A percentile compares a stretch with the other conserved stretches of the same genome.
phyloP scores from a whole-genome alignment of 179 eudicot genomes.

The Amaranthus tricolor region DNA sequence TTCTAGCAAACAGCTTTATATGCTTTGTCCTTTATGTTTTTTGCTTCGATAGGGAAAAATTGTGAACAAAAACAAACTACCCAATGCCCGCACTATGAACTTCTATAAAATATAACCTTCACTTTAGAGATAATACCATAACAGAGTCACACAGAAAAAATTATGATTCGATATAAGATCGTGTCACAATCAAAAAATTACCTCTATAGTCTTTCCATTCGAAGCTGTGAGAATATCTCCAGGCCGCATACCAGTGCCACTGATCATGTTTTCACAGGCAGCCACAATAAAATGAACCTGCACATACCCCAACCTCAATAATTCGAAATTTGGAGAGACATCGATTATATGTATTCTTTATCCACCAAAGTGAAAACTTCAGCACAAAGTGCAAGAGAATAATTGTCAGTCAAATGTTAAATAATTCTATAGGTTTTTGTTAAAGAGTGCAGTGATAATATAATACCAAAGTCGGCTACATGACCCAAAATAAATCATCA shows the following conservation, averaged over 20 bases:
- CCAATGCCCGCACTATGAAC: background rate
- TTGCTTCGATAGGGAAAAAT: background rate
- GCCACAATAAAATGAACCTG: conserved; percentile 98
- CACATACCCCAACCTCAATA: conserved; percentile 16
- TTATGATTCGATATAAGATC: background rate
- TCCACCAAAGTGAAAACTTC: background rate
- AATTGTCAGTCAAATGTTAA: conserved; percentile 2
- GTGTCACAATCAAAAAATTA: conserved; percentile 27
- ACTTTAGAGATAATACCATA: background rate
- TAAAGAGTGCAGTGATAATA: background rate
- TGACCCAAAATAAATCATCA: too few relatives aligned
- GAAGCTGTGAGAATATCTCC: conserved; percentile 94
- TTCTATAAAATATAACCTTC: background rate
- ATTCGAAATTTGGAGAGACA: too few relatives aligned
- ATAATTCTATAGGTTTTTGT: background rate
- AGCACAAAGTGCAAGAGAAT: background rate
- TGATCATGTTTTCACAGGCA: conserved; percentile 97
- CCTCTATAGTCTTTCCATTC: conserved; percentile 99
- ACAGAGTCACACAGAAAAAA: background rate
- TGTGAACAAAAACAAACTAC: background rate
- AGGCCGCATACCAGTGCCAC: conserved; percentile 98
- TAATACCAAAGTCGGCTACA: too few relatives aligned
- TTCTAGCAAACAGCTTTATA: background rate
- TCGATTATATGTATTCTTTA: too few relatives aligned
- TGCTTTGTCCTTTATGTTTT: too few relatives aligned